A percentile compares a stretch with the other conserved stretches of the same genome.
Evolutionary conservation across 306 rosid species (phyloP).

Genomic region (Cicer bijugum): DNA sequence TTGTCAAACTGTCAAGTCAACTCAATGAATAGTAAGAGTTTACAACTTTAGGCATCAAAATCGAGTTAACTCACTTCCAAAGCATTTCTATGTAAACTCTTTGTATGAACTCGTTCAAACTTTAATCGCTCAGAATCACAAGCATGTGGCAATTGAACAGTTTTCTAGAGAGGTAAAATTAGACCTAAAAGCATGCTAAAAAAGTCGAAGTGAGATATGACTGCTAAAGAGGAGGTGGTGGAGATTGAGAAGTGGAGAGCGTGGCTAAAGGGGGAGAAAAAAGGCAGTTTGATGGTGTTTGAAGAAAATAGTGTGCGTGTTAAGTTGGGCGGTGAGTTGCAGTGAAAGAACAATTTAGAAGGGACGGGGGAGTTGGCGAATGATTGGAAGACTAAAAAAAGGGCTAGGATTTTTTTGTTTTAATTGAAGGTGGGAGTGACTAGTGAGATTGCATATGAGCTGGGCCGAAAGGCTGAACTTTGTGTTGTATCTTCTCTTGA

Average conservation of each 20-base stretch:
- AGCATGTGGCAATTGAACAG: background rate
- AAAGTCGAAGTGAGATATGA: background rate
- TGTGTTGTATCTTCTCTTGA: background rate
- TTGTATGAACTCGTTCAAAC: background rate
- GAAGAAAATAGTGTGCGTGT: background rate
- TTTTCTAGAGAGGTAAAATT: background rate
- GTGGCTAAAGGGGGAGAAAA: background rate
- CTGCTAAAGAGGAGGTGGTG: background rate
- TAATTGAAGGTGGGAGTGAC: background rate
- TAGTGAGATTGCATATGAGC: background rate
- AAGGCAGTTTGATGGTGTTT: background rate
- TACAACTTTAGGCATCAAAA: background rate
- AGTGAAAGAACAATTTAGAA: background rate
- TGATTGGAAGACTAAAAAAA: background rate
- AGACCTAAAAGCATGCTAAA: background rate
- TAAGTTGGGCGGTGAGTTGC: background rate
- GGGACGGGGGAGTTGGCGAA: background rate
- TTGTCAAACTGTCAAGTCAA: background rate
- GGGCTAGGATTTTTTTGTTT: background rate
- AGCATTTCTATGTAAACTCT: background rate
- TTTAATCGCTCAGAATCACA: background rate
- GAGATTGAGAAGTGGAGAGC: background rate
- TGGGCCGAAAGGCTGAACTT: background rate
- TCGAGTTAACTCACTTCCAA: background rate
- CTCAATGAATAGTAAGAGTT: background rate